Conservation (phyloP, 306 rosid genomes). For the Canavalia gladiata region DNA sequence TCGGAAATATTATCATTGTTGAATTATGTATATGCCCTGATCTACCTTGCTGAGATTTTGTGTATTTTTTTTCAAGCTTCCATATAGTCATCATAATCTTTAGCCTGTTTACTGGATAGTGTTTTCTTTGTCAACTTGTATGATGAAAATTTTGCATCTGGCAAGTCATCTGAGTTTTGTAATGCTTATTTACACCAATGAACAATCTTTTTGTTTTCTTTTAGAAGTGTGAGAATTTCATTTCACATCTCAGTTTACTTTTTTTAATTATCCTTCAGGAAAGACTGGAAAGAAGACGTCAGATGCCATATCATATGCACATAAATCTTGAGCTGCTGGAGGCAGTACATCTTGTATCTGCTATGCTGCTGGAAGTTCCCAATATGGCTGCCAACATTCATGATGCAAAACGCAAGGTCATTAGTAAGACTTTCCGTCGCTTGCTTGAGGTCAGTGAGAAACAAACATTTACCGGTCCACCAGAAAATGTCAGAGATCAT, state of each 20-base stretch:
- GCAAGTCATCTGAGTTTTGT: not conserved
- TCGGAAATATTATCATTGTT: not conserved
- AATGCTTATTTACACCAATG: not conserved
- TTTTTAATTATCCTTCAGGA: slow-evolving; percentile 64
- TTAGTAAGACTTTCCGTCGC: slow-evolving; percentile 83
- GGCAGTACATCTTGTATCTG: slow-evolving; percentile 88
- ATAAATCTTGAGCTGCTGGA: slow-evolving; percentile 96
- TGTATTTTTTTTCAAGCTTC: not conserved
- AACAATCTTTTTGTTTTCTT: not conserved
- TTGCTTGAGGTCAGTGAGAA: slow-evolving; percentile 83
- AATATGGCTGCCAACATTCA: slow-evolving; percentile 86
- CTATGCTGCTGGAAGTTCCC: slow-evolving; percentile 98
- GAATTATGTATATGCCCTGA: no score
- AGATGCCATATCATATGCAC: slow-evolving; percentile 99
- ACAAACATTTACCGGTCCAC: slow-evolving; percentile 93
- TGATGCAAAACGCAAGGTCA: slow-evolving; percentile 81
- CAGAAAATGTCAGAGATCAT: slow-evolving; percentile 94
- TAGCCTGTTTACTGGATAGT: not conserved
- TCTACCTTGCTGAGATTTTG: not conserved
- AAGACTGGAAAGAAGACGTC: slow-evolving; percentile 95
- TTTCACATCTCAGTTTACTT: not conserved
- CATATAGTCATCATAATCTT: not conserved
- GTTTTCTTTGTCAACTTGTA: not conserved
- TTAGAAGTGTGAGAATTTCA: slow-evolving; percentile 16
- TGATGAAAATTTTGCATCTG: slow-evolving; percentile 1